Evolutionary conservation across 176 grass and related monocot genomes (phyloP), one percentile per base, ranked within the genome.

Genomic region (Oryza meridionalis): DNA sequence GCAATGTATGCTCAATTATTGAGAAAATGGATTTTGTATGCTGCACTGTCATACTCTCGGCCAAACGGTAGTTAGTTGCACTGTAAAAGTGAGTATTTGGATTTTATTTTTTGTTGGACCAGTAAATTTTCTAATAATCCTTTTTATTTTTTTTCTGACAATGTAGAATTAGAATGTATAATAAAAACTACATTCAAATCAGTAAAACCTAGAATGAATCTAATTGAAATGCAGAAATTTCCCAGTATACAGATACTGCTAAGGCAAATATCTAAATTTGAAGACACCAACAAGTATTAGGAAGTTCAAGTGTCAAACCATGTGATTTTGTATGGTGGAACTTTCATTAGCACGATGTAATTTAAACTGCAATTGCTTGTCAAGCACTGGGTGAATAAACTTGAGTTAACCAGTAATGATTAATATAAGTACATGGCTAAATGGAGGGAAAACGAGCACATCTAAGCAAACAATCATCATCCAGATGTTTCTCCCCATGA

Each of bases 261-360:
- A 76, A 76, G 55, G 69, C 65, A 4, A 65, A 77, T 47, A 53
- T 51, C 31, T 66, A 88, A 37, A 69, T 76, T 69, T 16, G 63
- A 64, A 51, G 15, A 85, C 26, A 37, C 14, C 51, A 37, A 65
- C 44, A 75, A 40, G 50, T 80, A 15, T 69, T 53, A 69, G 63
- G 21, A 80, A 80, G 47, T 80, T 79, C 24, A 17, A 15, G 49
- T 32, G 12, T 13, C 17, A 38, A 75, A 88, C 45, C 19, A 14
- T 9, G 63, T 0, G 27, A 11, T 53, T 73, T 43, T 58, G 53
- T 46, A 61, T 43, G 42, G 11, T 53, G 25, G 10, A 33, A 13
- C n/a, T 68, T 79, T 63, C 3, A 13, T 75, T 50, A 10, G n/a
- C 31, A 6, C 11, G 7, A 79, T 19, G 45, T 25, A 67, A 58